Evolutionary conservation across 352 stramenopile species (phyloP).

Genomic region (Pythium dissimile): DNA sequence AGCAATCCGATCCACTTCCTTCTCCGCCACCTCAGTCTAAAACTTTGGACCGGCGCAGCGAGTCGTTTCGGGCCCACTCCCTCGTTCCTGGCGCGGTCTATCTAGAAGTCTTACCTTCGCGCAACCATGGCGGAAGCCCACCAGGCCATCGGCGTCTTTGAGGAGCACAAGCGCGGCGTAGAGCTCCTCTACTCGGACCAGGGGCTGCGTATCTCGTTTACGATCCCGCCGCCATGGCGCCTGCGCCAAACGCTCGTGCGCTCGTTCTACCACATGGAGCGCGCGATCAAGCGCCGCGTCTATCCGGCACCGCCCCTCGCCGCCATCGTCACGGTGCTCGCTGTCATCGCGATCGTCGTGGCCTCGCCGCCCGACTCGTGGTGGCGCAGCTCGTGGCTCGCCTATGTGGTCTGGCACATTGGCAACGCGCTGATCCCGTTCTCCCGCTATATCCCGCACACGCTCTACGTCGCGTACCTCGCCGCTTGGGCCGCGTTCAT

Average conservation of each 20-base stretch:
- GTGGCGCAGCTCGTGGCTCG: slow-evolving; percentile 76
- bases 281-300: slow-evolving; percentile 61
- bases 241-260: slow-evolving; percentile 61
- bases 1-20: no score
- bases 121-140: slow-evolving; percentile 82
- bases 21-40: slow-evolving; percentile 14
- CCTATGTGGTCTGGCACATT: slow-evolving; percentile 75
- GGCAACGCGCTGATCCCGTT: slow-evolving; percentile 80
- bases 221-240: slow-evolving; percentile 76
- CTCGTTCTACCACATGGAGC: slow-evolving; percentile 68
- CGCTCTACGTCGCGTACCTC: slow-evolving; percentile 82
- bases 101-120: no score
- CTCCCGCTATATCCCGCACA: slow-evolving; percentile 48
- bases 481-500: slow-evolving; percentile 79
- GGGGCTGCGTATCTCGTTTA: slow-evolving; percentile 80
- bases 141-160: slow-evolving; percentile 80
- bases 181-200: slow-evolving; percentile 85
- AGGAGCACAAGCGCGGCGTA: slow-evolving; percentile 83
- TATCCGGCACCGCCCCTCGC: slow-evolving; percentile 74
- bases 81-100: no score
- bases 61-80: neutral
- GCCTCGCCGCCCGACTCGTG: slow-evolving; percentile 71
- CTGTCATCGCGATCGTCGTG: slow-evolving; percentile 58
- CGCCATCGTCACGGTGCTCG: slow-evolving; percentile 52
- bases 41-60: slow-evolving; percentile 18